phyloP scores from a whole-genome alignment of 2,329 filamentous ascomycete species.

The Helotiales sp. region DNA sequence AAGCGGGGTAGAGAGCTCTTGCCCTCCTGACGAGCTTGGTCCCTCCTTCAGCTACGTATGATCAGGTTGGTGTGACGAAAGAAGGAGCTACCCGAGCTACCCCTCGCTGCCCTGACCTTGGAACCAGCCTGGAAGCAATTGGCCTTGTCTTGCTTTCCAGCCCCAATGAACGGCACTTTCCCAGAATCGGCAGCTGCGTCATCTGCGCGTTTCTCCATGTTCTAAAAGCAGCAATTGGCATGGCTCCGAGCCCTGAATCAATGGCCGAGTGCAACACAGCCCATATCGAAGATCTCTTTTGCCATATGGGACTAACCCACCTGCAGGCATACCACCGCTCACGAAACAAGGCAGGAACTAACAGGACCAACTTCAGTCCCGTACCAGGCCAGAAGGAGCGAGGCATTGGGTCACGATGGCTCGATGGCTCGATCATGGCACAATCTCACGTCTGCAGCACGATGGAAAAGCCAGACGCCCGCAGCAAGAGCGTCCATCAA shows the following conservation, averaged over 20 bases:
- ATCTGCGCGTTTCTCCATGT: not conserved
- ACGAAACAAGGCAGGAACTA: not conserved
- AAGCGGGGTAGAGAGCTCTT: not conserved
- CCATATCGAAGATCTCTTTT: slow-evolving; percentile 2
- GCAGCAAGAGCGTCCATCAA: not conserved
- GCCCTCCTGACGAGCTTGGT: not conserved
- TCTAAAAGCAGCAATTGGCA: not conserved
- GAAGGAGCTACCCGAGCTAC: not conserved
- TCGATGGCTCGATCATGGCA: slow-evolving; percentile 4
- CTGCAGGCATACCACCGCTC: not conserved
- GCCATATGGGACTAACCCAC: not conserved
- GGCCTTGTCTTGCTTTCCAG: not conserved
- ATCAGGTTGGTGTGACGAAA: not conserved
- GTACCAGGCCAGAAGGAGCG: slow-evolving; percentile 3
- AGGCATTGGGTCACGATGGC: not conserved
- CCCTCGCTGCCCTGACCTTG: not conserved
- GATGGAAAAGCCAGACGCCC: not conserved
- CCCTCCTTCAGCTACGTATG: not conserved
- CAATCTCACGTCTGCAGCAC: not conserved
- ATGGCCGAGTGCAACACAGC: not conserved
- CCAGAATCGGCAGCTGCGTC: slow-evolving; percentile 15
- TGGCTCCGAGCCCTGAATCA: not conserved
- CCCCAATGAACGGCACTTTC: not conserved
- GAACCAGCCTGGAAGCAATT: not conserved
- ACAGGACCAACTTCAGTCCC: not conserved